Evolutionary conservation across 352 stramenopile species (phyloP), one percentile per base, ranked within the genome.

Genomic region (Phytophthora lateralis): DNA sequence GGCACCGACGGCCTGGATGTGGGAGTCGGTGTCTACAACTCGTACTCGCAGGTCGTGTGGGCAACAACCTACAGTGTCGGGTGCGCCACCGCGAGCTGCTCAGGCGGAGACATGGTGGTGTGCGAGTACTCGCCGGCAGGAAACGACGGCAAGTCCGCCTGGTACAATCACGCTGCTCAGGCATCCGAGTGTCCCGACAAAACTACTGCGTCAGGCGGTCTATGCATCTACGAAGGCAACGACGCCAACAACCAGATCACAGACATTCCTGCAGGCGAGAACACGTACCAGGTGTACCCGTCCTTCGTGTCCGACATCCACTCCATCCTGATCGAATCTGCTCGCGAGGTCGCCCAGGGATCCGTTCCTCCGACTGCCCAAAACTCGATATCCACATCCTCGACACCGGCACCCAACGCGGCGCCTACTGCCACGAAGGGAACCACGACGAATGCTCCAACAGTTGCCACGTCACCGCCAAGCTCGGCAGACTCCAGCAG

Each of bases 11-110:
- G 75, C 15, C 65, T 87, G 1, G 54, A 63, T 0, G 72, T 92
- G 15, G 83, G 83, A 48, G 64, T 69, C 2, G 80, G 80, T 24
- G 70, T 75, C 10, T 90, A 92, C 65, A 89, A 84, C 59, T 76
- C 81, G 38, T 92, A 92, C 60, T 92, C 83, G 47, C 83, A 90
- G 69, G 64, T 90, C 27, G 52, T 92, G 11, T 92, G 83, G 83
- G 62, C 77, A 6, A 35, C 68, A 20, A 90, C 79, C 1, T 84
- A 70, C 46, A 66, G 78, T 24, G 77, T 92, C 14, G 83, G 83
- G 14, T 92, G 83, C 51, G 79, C 74, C 6, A 76, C 60, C 37
- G 69, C 73, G 7, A 76, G 63, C 26, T 92, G 83, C 38, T 45
- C 59, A 2, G 51, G 55, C n/a, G 69, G 71, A 12, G 67, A 76